Base-by-base conservation (phyloP, 768 basidiomycete genomes). In the Pulveroboletus sp. region DNA sequence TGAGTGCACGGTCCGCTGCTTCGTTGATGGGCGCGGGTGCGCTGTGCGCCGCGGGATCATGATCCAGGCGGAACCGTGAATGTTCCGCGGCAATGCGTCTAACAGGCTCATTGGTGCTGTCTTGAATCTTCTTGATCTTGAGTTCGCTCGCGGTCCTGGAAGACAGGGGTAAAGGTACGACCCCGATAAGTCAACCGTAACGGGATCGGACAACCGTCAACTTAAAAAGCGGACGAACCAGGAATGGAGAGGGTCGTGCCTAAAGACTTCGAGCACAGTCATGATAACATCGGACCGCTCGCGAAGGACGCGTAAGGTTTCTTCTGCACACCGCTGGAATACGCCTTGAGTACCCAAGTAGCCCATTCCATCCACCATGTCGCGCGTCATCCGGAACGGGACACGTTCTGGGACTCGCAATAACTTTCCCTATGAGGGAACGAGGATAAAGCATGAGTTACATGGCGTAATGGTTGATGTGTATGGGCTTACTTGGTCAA, bases 201-300 rank as follows among this genome's bases (percentile, higher is more conserved):
- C 6, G 39, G 2, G n/a, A n/a, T 15, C n/a, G 3, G 14, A 17
- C n/a, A 10, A n/a, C 5, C 24, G 30, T 28, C 27, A 26, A 39
- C 5, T 33, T 44, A 26, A 7, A 18, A 42, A 28, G 33, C 54
- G 10, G 49, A 57, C 81, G 32, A 43, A 92, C 94, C 95, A 98
- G 28, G 82, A 85, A 59, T 97, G 89, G 17, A 99, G 76, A 6
- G 96, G 95, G 66, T 99, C 95, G 62, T 95, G 82, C 66, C 89
- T 92, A 81, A 98, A 96, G 12, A 97, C 95, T 61, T 96, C 94
- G 33, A 99, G 76, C 4, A 99, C 88, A 1, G 94, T 97, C 79
- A 93, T 82, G 61, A 99, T 85, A 39, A 95, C 82, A 31, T 85
- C 87, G 0, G 90, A 89, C 9, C 84, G 80, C 35, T 87, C 84